A percentile compares a stretch with the other conserved stretches of the same genome.
Conservation (phyloP, 2,329 filamentous ascomycete species). For the Biscogniauxia sp. region DNA sequence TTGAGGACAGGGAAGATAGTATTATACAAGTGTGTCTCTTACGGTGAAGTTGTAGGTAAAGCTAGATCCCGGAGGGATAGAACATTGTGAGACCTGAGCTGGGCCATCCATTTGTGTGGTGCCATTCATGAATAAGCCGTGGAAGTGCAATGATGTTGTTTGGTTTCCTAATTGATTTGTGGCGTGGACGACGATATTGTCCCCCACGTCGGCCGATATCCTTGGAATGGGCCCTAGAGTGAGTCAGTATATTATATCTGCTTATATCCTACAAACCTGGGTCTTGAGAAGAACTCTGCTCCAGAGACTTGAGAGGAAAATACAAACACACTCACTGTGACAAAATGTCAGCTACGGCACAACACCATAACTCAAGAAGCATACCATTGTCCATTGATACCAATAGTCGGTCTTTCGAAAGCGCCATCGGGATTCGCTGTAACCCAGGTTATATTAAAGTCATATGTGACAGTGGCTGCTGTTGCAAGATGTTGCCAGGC, state of each 20-base stretch:
- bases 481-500: constrained; percentile 24
- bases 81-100: constrained; percentile 63
- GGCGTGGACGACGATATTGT: constrained; percentile 57
- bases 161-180: constrained; percentile 61
- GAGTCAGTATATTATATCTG: background rate
- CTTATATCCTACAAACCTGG: no score
- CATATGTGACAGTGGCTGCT: constrained; percentile 53
- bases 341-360: background rate
- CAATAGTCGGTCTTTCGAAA: constrained; percentile 64
- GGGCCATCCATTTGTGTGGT: constrained; percentile 72
- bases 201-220: constrained; percentile 62
- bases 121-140: constrained; percentile 68
- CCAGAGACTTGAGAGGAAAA: no score
- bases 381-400: constrained; percentile 68
- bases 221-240: constrained; percentile 57
- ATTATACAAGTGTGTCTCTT: constrained; percentile 19
- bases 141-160: constrained; percentile 65
- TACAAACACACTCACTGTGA: background rate
- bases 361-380: background rate
- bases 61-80: constrained; percentile 60
- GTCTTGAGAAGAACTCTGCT: no score
- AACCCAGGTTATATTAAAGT: constrained; percentile 72
- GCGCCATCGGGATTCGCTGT: constrained; percentile 68
- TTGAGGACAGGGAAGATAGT: background rate
- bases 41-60: constrained; percentile 71